phyloP scores from a whole-genome alignment of 306 rosid genomes.

The Psophocarpus tetragonolobus region DNA sequence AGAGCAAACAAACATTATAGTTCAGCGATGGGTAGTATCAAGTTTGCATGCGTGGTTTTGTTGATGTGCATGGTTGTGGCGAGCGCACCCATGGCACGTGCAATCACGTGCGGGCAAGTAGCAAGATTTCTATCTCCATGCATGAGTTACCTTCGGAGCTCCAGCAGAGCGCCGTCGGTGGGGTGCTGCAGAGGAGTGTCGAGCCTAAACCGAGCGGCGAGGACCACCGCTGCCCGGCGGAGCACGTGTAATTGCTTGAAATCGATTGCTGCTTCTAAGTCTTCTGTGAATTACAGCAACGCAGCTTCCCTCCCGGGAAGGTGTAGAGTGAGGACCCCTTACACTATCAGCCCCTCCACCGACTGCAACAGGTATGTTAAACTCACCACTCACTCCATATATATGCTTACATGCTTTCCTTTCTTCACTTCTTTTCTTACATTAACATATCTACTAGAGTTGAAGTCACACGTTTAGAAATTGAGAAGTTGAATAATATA shows the following conservation, averaged over 20 bases:
- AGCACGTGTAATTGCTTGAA: conserved; percentile 55
- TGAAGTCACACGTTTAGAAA: too few species aligned
- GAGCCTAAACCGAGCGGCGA: not conserved
- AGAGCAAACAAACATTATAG: not conserved
- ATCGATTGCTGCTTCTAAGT: not conserved
- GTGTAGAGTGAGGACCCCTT: conserved; percentile 51
- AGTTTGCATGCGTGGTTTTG: conserved; percentile 32
- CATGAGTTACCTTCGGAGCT: not conserved
- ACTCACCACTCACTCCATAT: not conserved
- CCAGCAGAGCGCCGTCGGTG: not conserved
- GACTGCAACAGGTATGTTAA: conserved; percentile 38
- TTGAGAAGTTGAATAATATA: too few species aligned
- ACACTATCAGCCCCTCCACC: conserved; percentile 52
- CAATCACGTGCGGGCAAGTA: conserved; percentile 43
- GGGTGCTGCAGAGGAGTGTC: conserved; percentile 40
- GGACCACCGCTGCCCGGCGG: conserved; percentile 10
- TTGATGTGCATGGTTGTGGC: conserved; percentile 27
- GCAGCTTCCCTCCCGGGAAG: conserved; percentile 37
- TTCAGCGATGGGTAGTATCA: conserved; percentile 7
- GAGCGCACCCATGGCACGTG: conserved; percentile 39
- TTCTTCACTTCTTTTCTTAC: not conserved
- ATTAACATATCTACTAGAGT: too few species aligned
- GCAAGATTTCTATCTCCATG: not conserved
- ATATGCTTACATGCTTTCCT: not conserved
- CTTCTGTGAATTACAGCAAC: not conserved